Percentiles rank a stretch among this genome's conserved stretches.
Evolutionary conservation across 2,329 filamentous ascomycete genomes (phyloP).

Genomic region (Arthrobotrys musiformis): DNA sequence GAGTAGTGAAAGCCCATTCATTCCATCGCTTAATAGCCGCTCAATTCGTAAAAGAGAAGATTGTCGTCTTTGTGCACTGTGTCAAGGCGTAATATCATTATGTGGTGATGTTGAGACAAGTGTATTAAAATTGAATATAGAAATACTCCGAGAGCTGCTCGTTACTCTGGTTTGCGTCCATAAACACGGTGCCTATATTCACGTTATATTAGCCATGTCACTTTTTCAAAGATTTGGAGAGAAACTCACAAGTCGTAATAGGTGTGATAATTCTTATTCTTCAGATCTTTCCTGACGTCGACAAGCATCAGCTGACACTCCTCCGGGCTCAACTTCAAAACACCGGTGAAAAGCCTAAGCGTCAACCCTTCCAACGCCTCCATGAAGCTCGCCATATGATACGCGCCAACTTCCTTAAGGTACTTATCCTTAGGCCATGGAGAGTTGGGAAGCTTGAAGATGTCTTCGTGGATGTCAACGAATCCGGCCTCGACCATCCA

Average conservation of each 20-base stretch:
- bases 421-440: conserved; percentile 66
- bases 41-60: background rate
- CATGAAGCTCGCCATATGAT: conserved; percentile 57
- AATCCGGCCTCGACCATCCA: conserved; percentile 66
- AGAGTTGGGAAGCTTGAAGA: conserved; percentile 69
- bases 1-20: background rate
- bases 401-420: conserved; percentile 57
- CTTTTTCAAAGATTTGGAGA: background rate
- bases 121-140: background rate
- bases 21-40: background rate
- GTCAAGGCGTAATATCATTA: background rate
- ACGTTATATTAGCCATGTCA: background rate
- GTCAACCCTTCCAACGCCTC: conserved; percentile 58
- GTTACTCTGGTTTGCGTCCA: conserved; percentile 34
- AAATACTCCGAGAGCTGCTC: background rate
- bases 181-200: conserved; percentile 29
- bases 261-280: conserved; percentile 47
- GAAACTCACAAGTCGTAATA: conserved; percentile 63
- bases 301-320: conserved; percentile 56
- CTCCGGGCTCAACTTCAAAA: conserved; percentile 42
- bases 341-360: conserved; percentile 57
- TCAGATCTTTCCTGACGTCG: conserved; percentile 55
- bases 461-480: conserved; percentile 67
- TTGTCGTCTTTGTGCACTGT: background rate
- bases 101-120: background rate